These are phyloP conservation scores for Sarcodon aspratus DNA, from an alignment of 768 basidiomycete genomes.

Conservation along the genomic window DNA sequence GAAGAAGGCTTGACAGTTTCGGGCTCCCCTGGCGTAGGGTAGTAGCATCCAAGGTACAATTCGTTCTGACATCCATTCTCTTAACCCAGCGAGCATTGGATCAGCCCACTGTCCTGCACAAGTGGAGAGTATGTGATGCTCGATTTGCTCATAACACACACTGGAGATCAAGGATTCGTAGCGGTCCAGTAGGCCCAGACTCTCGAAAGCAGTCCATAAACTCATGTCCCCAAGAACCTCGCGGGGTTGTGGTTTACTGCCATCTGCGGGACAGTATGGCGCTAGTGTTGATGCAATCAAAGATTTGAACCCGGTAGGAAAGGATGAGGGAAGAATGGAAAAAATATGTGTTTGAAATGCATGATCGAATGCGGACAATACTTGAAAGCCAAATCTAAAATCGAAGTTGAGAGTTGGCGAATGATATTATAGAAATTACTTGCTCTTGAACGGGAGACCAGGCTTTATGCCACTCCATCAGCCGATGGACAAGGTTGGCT, in stretches of 20 bases:
- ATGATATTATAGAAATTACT: conserved; percentile 13
- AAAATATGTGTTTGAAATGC: conserved; percentile 69
- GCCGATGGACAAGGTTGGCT: conserved; percentile 39
- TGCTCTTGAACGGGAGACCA: conserved; percentile 65
- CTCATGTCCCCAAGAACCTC: conserved; percentile 18
- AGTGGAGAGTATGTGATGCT: conserved; percentile 51
- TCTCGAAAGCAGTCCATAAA: conserved; percentile 54
- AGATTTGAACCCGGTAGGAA: conserved; percentile 55
- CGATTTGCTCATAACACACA: conserved; percentile 82
- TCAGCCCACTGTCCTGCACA: conserved; percentile 64
- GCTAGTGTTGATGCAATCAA: conserved; percentile 41
- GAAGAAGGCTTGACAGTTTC: conserved; percentile 30
- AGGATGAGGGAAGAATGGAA: conserved; percentile 57
- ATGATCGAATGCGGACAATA: conserved; percentile 50
- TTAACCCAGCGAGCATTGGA: conserved; percentile 47
- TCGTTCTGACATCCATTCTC: conserved; percentile 68
- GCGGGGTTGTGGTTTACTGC: conserved; percentile 4
- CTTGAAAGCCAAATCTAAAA: conserved; percentile 46
- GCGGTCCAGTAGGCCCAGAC: conserved; percentile 67
- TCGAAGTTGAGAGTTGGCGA: conserved; percentile 5
- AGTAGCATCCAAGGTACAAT: conserved; percentile 81
- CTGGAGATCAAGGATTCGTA: conserved; percentile 77
- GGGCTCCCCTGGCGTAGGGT: conserved; percentile 63
- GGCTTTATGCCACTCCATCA: conserved; percentile 64
- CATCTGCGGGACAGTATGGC: conserved; percentile 1